Evolutionary conservation across 768 basidiomycete genomes (phyloP).

Genomic region (Rossbeevera mucosa): DNA sequence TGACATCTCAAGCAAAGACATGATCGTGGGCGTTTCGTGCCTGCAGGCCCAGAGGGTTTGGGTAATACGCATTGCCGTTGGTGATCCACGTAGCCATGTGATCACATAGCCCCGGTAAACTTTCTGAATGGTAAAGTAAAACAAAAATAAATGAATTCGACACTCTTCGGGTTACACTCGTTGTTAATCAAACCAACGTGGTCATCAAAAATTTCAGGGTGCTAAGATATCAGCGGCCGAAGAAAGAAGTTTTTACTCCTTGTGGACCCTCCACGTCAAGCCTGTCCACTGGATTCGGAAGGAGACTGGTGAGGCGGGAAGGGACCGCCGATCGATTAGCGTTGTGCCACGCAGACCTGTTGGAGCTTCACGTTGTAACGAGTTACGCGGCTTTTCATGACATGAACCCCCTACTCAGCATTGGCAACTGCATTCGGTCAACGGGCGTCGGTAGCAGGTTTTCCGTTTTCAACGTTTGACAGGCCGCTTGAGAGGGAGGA

Average conservation of each 20-base stretch:
- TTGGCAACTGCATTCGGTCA: background rate
- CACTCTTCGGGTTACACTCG: background rate
- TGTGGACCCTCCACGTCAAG: background rate
- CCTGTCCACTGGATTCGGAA: background rate
- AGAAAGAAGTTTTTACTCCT: background rate
- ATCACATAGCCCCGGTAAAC: background rate
- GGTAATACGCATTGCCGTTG: background rate
- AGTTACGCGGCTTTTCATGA: constrained; percentile 2
- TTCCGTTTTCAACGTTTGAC: constrained; percentile 1
- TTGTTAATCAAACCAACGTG: background rate
- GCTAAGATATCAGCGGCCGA: background rate
- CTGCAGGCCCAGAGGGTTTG: constrained; percentile 1
- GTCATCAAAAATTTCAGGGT: background rate
- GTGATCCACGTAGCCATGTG: constrained; percentile 13
- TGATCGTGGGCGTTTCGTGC: constrained; percentile 6
- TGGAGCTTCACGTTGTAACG: background rate
- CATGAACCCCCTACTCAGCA: constrained; percentile 1
- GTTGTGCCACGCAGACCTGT: background rate
- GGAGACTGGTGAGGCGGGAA: background rate
- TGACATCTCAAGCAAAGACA: constrained; percentile 13
- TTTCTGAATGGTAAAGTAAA: background rate
- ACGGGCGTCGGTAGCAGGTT: background rate
- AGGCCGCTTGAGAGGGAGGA: constrained; percentile 1
- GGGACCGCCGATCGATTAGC: background rate
- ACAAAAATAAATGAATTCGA: background rate